These are phyloP conservation scores for Lentinula boryana DNA, from an alignment of 768 basidiomycete genomes.

Conservation along the genomic window DNA sequence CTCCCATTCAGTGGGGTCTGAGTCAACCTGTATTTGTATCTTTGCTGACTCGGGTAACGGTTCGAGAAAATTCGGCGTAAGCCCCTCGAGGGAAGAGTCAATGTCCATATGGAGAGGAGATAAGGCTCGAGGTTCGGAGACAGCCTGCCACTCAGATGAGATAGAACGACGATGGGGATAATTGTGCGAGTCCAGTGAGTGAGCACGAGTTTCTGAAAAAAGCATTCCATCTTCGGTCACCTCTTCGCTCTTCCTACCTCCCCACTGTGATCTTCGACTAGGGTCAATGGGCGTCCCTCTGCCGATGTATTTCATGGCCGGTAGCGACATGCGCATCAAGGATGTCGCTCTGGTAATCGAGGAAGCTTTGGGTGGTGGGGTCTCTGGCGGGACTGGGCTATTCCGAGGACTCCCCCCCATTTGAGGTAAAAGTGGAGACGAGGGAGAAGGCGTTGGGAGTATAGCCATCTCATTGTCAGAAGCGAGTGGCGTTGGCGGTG, in stretches of 20 bases:
- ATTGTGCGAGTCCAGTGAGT: background rate
- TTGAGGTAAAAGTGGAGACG: slow-evolving; percentile 14
- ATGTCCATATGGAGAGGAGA: slow-evolving; percentile 5
- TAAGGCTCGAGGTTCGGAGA: background rate
- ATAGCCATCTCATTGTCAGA: slow-evolving; percentile 20
- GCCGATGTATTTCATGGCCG: slow-evolving; percentile 36
- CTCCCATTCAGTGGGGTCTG: slow-evolving; percentile 3
- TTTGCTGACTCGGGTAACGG: slow-evolving; percentile 2
- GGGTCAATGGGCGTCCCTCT: slow-evolving; percentile 44
- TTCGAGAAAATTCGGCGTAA: background rate
- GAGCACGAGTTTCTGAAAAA: slow-evolving; percentile 19
- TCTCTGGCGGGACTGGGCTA: slow-evolving; percentile 13
- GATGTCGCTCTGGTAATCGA: slow-evolving; percentile 16
- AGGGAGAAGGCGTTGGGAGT: slow-evolving; percentile 4
- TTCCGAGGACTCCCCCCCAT: slow-evolving; percentile 9
- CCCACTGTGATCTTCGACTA: slow-evolving; percentile 39
- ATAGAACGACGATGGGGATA: background rate
- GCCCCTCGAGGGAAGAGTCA: background rate
- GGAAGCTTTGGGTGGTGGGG: background rate
- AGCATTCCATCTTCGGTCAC: slow-evolving; percentile 37
- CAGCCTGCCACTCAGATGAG: background rate
- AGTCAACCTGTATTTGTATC: slow-evolving; percentile 4
- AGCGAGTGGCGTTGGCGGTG: slow-evolving; percentile 22
- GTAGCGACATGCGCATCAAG: slow-evolving; percentile 36
- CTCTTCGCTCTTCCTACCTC: slow-evolving; percentile 25